Evolutionary conservation across 192 early-diverging fungal species (phyloP).

Genomic region (Fimicolochytrium jonesii): DNA sequence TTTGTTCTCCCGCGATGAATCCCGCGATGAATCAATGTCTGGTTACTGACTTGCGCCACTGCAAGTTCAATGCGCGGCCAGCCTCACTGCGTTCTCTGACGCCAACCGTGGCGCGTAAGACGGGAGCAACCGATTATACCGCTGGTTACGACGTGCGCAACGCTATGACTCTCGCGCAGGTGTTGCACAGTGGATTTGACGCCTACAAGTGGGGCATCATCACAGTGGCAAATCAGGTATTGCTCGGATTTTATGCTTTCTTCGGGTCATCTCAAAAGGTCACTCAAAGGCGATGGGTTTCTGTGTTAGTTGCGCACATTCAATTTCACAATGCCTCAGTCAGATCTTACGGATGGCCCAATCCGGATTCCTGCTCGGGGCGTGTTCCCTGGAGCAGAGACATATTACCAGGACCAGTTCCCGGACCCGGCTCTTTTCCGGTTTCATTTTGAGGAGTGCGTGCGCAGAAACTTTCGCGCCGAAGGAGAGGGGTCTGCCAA

Average conservation of each 20-base stretch:
- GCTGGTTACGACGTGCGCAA: background rate
- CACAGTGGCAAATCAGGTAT: background rate
- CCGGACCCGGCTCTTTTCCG: background rate
- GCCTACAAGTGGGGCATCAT: conserved; percentile 1
- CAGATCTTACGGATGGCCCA: conserved; percentile 2
- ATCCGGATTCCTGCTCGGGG: conserved; percentile 4
- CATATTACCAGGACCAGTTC: conserved; percentile 2
- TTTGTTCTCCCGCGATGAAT: too few relatives aligned
- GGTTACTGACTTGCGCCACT: too few relatives aligned
- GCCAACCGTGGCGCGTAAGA: background rate
- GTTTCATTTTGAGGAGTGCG: conserved; percentile 1
- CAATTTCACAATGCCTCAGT: background rate
- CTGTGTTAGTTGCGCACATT: background rate
- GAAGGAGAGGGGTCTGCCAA: background rate
- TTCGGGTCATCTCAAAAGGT: background rate
- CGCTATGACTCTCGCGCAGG: background rate
- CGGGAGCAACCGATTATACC: conserved; percentile 1
- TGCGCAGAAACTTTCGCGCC: conserved; percentile 3
- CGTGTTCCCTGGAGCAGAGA: conserved; percentile 4
- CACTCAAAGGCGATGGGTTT: background rate
- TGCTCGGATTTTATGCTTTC: background rate
- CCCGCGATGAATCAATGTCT: too few relatives aligned
- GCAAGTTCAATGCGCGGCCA: too few relatives aligned
- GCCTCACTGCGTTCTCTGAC: too few relatives aligned
- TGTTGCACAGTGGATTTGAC: conserved; percentile 1